These are phyloP conservation scores for Boletus bicolor DNA, from an alignment of 768 basidiomycete genomes.

Conservation along the genomic window DNA sequence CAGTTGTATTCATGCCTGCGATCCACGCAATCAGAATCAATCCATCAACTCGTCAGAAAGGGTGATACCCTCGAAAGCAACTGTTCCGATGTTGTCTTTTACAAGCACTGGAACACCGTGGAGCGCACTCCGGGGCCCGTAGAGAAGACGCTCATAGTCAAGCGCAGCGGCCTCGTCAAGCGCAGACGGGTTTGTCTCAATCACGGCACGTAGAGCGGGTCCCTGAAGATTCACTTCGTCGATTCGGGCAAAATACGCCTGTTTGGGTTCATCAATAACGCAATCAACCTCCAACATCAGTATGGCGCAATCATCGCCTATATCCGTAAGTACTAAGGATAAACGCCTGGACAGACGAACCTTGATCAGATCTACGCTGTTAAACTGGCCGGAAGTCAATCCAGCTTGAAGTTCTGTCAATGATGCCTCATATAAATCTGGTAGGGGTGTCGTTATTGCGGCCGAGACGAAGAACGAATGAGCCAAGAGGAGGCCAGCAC, in stretches of 20 bases:
- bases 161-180: constrained; percentile 33
- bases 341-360: constrained; percentile 16
- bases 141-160: constrained; percentile 31
- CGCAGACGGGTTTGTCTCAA: constrained; percentile 40
- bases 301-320: not conserved
- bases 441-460: constrained; percentile 21
- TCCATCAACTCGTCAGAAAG: no score
- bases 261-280: not conserved
- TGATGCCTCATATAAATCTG: constrained; percentile 42
- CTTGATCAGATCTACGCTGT: constrained; percentile 41
- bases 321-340: not conserved
- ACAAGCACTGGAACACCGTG: constrained; percentile 41
- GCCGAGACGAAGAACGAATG: constrained; percentile 11
- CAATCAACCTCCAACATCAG: not conserved
- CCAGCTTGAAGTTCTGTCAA: constrained; percentile 39
- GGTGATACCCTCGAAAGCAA: constrained; percentile 25
- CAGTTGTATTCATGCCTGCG: constrained; percentile 41
- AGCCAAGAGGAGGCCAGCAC: not conserved
- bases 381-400: constrained; percentile 34
- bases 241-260: constrained; percentile 43
- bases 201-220: constrained; percentile 37
- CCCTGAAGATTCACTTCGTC: constrained; percentile 42
- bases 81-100: constrained; percentile 35
- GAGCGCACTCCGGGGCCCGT: constrained; percentile 29
- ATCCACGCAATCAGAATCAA: not conserved